phyloP scores from a whole-genome alignment of 306 rosid genomes.

The Carpinus viminea region DNA sequence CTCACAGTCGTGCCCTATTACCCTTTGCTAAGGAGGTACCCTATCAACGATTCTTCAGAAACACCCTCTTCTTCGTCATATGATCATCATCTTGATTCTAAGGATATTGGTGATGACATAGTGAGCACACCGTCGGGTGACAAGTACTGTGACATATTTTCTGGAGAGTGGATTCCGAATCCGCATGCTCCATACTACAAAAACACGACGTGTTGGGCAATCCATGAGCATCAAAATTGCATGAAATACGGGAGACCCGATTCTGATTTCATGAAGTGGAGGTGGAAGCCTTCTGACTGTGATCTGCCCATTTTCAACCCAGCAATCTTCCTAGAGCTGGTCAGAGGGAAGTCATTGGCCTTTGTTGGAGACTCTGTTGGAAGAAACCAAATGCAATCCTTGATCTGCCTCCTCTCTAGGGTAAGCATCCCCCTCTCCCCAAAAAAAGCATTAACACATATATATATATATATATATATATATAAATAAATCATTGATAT shows the following conservation, averaged over 20 bases:
- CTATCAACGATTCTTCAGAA: conserved; percentile 18
- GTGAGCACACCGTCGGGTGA: conserved; percentile 29
- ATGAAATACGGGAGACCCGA: conserved; percentile 85
- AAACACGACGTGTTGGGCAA: conserved; percentile 80
- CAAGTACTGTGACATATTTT: conserved; percentile 65
- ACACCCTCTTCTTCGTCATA: not conserved
- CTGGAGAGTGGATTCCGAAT: conserved; percentile 82
- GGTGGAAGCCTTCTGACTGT: conserved; percentile 84
- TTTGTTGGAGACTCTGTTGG: conserved; percentile 96
- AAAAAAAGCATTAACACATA: no score
- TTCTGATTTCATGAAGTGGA: conserved; percentile 77
- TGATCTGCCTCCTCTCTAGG: conserved; percentile 64
- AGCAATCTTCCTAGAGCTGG: conserved; percentile 67
- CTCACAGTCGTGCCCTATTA: conserved; percentile 50
- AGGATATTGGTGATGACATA: conserved; percentile 22
- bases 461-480: no score
- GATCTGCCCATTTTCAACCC: conserved; percentile 77
- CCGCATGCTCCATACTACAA: conserved; percentile 78
- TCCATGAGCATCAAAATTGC: conserved; percentile 88
- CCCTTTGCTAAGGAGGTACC: conserved; percentile 40
- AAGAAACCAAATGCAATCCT: conserved; percentile 84
- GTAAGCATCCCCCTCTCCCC: conserved; percentile 18
- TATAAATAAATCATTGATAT: no score
- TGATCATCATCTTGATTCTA: conserved; percentile 31
- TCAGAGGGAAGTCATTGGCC: conserved; percentile 80